Evolutionary conservation across 805 yeast species (phyloP).

Genomic region (Candida ortonii): DNA sequence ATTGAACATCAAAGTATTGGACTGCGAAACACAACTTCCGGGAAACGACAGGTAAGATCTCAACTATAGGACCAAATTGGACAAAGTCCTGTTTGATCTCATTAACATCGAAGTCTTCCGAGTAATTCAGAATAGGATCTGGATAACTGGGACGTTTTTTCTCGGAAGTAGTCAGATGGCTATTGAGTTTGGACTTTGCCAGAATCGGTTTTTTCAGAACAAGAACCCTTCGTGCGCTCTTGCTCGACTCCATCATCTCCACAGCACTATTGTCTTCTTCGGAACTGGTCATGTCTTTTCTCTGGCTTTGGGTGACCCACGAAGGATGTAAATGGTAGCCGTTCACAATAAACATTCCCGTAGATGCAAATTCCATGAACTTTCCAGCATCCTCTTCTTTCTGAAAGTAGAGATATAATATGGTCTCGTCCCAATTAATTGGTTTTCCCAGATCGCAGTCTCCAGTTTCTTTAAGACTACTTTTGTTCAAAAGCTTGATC

Average conservation of each 20-base stretch:
- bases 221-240: conserved; percentile 53
- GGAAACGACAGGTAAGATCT: conserved; percentile 64
- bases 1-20: conserved; percentile 53
- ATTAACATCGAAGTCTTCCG: conserved; percentile 44
- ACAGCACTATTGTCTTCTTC: conserved; percentile 10
- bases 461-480: conserved; percentile 12
- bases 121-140: conserved; percentile 39
- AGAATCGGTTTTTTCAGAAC: conserved; percentile 41
- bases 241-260: conserved; percentile 37
- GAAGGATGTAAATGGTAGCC: conserved; percentile 48
- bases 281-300: conserved; percentile 5
- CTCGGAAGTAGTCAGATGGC: conserved; percentile 12
- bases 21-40: conserved; percentile 59
- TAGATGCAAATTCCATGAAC: conserved; percentile 50
- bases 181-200: conserved; percentile 21
- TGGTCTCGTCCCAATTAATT: conserved; percentile 26
- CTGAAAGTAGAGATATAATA: conserved; percentile 50
- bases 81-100: conserved; percentile 49
- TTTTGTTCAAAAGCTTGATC: conserved; percentile 31
- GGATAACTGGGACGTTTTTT: conserved; percentile 36
- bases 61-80: conserved; percentile 57
- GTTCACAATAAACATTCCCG: conserved; percentile 57
- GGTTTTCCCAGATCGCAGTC: conserved; percentile 13
- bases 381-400: conserved; percentile 50
- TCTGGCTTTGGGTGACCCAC: conserved; percentile 38